Base-by-base conservation (phyloP, 2,329 filamentous ascomycete genomes). In the Metarhizium humberi region DNA sequence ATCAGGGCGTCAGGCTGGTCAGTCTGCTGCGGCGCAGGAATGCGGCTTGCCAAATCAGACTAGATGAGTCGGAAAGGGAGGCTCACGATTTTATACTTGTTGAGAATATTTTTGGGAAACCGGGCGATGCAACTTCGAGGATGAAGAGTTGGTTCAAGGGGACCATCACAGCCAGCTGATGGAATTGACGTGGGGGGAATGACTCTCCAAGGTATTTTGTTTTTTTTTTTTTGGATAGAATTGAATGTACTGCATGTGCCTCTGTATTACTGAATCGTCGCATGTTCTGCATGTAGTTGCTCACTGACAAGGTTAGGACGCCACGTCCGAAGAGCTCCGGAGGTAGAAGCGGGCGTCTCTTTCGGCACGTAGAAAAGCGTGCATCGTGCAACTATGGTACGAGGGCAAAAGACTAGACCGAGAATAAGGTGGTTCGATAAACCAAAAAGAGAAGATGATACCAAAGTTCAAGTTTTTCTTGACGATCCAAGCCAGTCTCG, bases 71-170 rank as follows among this genome's bases (percentile, higher is more conserved):
- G 3, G 64, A 65, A 14, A 60, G 58, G 0, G 67, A 70, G 42
- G 68, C 66, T 0, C 69, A 72, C 30, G 69, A 70, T 18, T 69
- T 67, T 46, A 63, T 71, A 10, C 38, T 69, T 18, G 45, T 71
- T 10, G 67, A 71, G 56, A 63, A 63, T 4, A 50, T 62, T 34
- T 50, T 55, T 16, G 56, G 57, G 10, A 45, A 59, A 1, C 59
- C 64, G 4, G 68, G 65, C 2, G 59, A 63, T 34, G 67, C 67
- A 6, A 70, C 65, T 4, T 57, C 56, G 14, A 55, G 63, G 45
- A 70, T 71, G 68, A 65, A 61, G 56, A 61, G 57, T 0, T 71
- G 69, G 69, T 63, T 62, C 57, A 60, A 58, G 53, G 13, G 43
- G n/a, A 51, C 56, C 5, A 55, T 63, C 38, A 34, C 42, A 30